Evolutionary conservation across 2,329 filamentous ascomycete species (phyloP).

Genomic region (Waltergamsia citrina): DNA sequence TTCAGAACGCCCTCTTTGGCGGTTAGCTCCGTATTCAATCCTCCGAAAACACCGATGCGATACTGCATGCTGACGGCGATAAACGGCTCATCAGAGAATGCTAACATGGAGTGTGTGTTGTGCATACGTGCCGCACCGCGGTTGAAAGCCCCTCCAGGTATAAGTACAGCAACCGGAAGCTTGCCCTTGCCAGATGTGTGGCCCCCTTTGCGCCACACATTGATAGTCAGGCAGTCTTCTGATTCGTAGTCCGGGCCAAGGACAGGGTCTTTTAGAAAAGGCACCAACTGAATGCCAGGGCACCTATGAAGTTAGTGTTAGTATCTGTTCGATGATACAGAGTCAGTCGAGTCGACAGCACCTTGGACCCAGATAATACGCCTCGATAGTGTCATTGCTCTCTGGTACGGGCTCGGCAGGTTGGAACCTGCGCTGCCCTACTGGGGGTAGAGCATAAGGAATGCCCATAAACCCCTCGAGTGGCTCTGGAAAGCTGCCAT

Average conservation of each 20-base stretch:
- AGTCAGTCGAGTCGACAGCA: neutral
- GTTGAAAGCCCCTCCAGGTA: slow-evolving; percentile 20
- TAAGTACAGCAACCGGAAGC: slow-evolving; percentile 14
- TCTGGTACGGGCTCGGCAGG: slow-evolving; percentile 18
- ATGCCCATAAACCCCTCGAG: slow-evolving; percentile 34
- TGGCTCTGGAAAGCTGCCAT: slow-evolving; percentile 17
- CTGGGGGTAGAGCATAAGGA: slow-evolving; percentile 34
- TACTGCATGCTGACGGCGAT: slow-evolving; percentile 37
- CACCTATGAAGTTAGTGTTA: slow-evolving; percentile 12
- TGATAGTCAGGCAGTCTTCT: slow-evolving; percentile 16
- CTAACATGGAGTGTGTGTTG: slow-evolving; percentile 34
- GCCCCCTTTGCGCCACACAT: slow-evolving; percentile 12
- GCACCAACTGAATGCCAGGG: slow-evolving; percentile 18
- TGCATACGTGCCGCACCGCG: slow-evolving; percentile 26
- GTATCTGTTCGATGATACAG: neutral
- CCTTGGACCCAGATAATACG: slow-evolving; percentile 13
- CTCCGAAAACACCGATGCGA: slow-evolving; percentile 48
- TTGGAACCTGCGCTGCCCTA: slow-evolving; percentile 29
- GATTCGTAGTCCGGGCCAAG: slow-evolving; percentile 18
- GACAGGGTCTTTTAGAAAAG: slow-evolving; percentile 17
- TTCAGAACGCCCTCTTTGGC: slow-evolving; percentile 43
- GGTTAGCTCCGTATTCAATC: slow-evolving; percentile 41
- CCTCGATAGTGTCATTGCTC: slow-evolving; percentile 14
- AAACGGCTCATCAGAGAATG: slow-evolving; percentile 33
- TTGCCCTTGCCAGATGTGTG: slow-evolving; percentile 9